phyloP scores from a whole-genome alignment of 352 stramenopile species.

The Phytopythium ostracodes region DNA sequence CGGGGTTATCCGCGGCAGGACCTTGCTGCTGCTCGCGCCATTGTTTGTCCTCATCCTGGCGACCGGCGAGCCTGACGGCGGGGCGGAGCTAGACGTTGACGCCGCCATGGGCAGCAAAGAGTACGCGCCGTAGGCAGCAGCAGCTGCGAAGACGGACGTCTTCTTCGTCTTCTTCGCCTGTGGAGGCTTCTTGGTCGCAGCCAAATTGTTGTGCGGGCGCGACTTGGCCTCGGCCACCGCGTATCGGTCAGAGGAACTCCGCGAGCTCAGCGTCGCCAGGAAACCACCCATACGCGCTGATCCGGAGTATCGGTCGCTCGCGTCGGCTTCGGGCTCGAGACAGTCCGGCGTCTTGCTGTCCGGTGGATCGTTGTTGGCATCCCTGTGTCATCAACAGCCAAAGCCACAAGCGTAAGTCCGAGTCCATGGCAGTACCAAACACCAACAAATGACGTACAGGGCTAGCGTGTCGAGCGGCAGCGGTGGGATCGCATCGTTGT shows the following conservation, averaged over 20 bases:
- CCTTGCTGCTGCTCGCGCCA: constrained; percentile 1
- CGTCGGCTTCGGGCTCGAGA: constrained; percentile 2
- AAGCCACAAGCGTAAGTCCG: not conserved
- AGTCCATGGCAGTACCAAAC: not conserved
- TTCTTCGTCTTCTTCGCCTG: constrained; percentile 26
- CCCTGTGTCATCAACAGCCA: constrained; percentile 5
- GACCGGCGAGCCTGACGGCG: constrained; percentile 26
- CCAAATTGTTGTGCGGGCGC: constrained; percentile 11
- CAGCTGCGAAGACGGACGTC: constrained; percentile 3
- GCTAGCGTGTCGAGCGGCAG: constrained; percentile 52
- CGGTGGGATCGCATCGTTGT: constrained; percentile 50
- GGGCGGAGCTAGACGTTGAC: constrained; percentile 17
- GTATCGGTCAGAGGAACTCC: constrained; percentile 26
- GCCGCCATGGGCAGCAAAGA: constrained; percentile 6
- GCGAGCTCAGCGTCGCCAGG: constrained; percentile 25
- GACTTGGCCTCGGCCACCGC: constrained; percentile 7
- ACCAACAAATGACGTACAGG: constrained; percentile 20
- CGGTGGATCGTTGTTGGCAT: constrained; percentile 4
- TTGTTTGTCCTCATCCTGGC: constrained; percentile 12
- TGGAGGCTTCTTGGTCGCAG: constrained; percentile 5
- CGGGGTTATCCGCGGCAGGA: constrained; percentile 1
- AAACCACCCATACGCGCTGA: constrained; percentile 4
- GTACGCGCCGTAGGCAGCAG: constrained; percentile 12
- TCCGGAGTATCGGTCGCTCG: not conserved
- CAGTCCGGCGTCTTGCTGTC: not conserved